Conservation (phyloP, 768 basidiomycete species). For the Trichaptum fuscoviolaceum region DNA sequence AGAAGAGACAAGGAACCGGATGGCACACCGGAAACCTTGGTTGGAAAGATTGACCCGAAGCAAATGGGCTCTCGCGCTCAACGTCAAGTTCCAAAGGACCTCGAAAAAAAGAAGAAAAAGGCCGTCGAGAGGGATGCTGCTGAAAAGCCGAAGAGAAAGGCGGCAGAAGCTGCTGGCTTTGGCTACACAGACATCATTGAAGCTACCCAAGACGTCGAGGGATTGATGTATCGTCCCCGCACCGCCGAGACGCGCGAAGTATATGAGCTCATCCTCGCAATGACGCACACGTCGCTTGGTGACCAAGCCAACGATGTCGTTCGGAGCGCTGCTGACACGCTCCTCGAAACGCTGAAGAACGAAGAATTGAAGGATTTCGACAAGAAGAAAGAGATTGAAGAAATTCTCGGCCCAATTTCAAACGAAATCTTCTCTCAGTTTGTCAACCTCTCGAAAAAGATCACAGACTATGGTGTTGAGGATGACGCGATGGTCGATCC, state of each 20-base stretch:
- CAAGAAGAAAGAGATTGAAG: conserved; percentile 91
- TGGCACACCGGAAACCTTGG: conserved; percentile 90
- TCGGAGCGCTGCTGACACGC: conserved; percentile 89
- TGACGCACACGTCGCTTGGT: conserved; percentile 78
- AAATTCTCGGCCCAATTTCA: conserved; percentile 57
- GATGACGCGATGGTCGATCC: conserved; percentile 77
- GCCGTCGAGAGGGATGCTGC: conserved; percentile 54
- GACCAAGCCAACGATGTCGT: conserved; percentile 97
- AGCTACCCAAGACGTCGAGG: conserved; percentile 90
- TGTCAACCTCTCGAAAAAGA: conserved; percentile 83
- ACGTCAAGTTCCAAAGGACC: conserved; percentile 77
- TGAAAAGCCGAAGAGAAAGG: conserved; percentile 60
- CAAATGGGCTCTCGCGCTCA: conserved; percentile 93
- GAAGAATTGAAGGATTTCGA: conserved; percentile 93
- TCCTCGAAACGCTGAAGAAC: conserved; percentile 83
- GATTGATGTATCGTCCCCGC: conserved; percentile 85
- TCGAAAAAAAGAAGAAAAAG: conserved; percentile 93
- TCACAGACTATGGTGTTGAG: conserved; percentile 91
- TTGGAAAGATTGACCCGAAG: conserved; percentile 80
- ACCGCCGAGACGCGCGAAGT: conserved; percentile 93
- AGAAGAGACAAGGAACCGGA: conserved; percentile 94
- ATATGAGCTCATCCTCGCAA: conserved; percentile 84
- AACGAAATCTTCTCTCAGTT: conserved; percentile 80
- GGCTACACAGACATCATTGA: conserved; percentile 91
- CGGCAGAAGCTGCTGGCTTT: conserved; percentile 56